Evolutionary conservation across 768 basidiomycete genomes (phyloP).

Genomic region (Collybiopsis confluens): DNA sequence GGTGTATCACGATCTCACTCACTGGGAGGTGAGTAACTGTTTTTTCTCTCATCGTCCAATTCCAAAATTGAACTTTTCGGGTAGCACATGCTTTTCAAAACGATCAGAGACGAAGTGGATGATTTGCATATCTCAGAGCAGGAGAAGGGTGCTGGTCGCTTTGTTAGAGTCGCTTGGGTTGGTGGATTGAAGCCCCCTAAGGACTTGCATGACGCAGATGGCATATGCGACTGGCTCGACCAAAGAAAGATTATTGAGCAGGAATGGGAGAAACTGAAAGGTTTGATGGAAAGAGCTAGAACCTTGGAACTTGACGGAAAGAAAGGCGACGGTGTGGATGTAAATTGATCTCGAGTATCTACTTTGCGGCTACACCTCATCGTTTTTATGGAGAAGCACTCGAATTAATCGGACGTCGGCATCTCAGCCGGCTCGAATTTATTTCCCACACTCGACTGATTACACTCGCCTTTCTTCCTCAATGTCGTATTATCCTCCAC

Average conservation of each 20-base stretch:
- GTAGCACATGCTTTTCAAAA: conserved; percentile 63
- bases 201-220: conserved; percentile 70
- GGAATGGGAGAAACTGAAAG: conserved; percentile 68
- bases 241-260: conserved; percentile 58
- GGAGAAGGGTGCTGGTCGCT: conserved; percentile 32
- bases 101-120: conserved; percentile 55
- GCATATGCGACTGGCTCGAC: conserved; percentile 80
- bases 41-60: conserved; percentile 11
- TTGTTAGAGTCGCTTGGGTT: conserved; percentile 55
- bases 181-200: conserved; percentile 57
- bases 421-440: too few relatives aligned
- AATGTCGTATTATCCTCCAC: conserved; percentile 12
- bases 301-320: conserved; percentile 51
- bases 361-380: neutral
- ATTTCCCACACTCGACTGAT: conserved; percentile 2
- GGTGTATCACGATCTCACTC: conserved; percentile 68
- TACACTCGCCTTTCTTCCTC: neutral
- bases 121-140: conserved; percentile 36
- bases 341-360: neutral
- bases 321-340: conserved; percentile 36
- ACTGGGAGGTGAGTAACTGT: conserved; percentile 70
- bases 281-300: conserved; percentile 71
- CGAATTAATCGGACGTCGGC: too few relatives aligned
- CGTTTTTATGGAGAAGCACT: too few relatives aligned
- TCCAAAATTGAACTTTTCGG: neutral